These are phyloP conservation scores for Pythium dissotocum DNA, from an alignment of 352 stramenopile species.

Conservation along the genomic window DNA sequence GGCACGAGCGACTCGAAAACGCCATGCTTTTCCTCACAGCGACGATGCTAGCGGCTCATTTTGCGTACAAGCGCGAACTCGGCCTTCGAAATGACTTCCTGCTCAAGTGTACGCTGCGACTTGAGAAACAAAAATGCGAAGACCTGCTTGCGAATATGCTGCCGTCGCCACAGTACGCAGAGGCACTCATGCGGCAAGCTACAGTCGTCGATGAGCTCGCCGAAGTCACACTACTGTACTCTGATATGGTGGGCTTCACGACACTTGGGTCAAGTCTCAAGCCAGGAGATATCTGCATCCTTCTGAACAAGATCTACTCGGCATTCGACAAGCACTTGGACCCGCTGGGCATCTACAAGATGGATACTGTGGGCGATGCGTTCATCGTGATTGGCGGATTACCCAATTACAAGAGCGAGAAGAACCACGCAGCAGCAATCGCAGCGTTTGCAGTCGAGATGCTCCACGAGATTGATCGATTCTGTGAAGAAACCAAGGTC, in stretches of 20 bases:
- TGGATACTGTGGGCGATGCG: slow-evolving; percentile 85
- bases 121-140: slow-evolving; percentile 81
- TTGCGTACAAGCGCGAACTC: slow-evolving; percentile 66
- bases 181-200: slow-evolving; percentile 67
- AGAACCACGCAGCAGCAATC: slow-evolving; percentile 73
- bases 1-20: slow-evolving; percentile 43
- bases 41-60: slow-evolving; percentile 39
- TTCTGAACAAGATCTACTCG: slow-evolving; percentile 84
- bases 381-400: slow-evolving; percentile 84
- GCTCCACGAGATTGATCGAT: slow-evolving; percentile 81
- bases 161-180: slow-evolving; percentile 69
- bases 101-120: slow-evolving; percentile 73
- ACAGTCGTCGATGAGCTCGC: slow-evolving; percentile 81
- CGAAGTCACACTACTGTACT: slow-evolving; percentile 85
- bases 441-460: slow-evolving; percentile 83
- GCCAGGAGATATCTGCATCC: slow-evolving; percentile 63
- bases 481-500: slow-evolving; percentile 63
- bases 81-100: slow-evolving; percentile 73
- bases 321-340: slow-evolving; percentile 85
- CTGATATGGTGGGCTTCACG: slow-evolving; percentile 87
- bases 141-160: slow-evolving; percentile 88
- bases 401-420: slow-evolving; percentile 67
- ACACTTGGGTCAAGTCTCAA: slow-evolving; percentile 58
- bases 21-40: slow-evolving; percentile 40
- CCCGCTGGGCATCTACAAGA: slow-evolving; percentile 81